Percentiles rank a stretch among this genome's conserved stretches.
Conservation (phyloP, 208 protist genomes). For the Wallacemonas sp. region DNA sequence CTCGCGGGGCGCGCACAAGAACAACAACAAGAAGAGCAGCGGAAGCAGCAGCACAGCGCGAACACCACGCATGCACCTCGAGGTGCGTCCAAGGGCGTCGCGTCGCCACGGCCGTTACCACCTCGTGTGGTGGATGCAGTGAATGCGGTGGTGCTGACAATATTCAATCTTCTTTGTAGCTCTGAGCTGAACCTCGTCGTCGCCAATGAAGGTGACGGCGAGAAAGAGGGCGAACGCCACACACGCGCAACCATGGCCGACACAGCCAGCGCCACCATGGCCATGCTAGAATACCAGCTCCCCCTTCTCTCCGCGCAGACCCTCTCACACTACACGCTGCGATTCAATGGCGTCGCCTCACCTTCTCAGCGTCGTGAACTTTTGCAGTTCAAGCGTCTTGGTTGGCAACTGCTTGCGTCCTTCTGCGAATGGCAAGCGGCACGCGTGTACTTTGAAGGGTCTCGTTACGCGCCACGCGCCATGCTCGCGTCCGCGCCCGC, state of each 20-base stretch:
- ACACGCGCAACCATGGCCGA: background rate
- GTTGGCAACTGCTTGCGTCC: slow-evolving; percentile 68
- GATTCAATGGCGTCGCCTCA: slow-evolving; percentile 58
- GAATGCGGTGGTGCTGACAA: slow-evolving; percentile 47
- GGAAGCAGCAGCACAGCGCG: background rate
- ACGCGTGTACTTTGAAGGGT: slow-evolving; percentile 24
- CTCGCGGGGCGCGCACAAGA: too few relatives aligned
- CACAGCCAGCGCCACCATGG: background rate
- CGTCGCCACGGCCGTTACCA: slow-evolving; percentile 19
- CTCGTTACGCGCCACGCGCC: background rate
- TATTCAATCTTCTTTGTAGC: slow-evolving; percentile 75
- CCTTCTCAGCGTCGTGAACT: slow-evolving; percentile 52
- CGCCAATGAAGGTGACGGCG: background rate
- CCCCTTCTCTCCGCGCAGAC: slow-evolving; percentile 33
- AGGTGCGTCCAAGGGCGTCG: too few relatives aligned
- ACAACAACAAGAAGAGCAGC: background rate
- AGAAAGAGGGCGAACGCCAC: slow-evolving; percentile 2
- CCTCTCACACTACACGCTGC: slow-evolving; percentile 33
- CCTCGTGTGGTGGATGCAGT: slow-evolving; percentile 50
- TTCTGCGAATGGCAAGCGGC: slow-evolving; percentile 69
- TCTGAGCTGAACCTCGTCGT: slow-evolving; percentile 44
- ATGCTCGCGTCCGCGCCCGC: background rate
- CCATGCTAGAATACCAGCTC: background rate
- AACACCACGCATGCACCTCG: too few relatives aligned
- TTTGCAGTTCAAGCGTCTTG: slow-evolving; percentile 75